Evolutionary conservation across 2,329 filamentous ascomycete species (phyloP).

Genomic region (Aspergillus sp.): DNA sequence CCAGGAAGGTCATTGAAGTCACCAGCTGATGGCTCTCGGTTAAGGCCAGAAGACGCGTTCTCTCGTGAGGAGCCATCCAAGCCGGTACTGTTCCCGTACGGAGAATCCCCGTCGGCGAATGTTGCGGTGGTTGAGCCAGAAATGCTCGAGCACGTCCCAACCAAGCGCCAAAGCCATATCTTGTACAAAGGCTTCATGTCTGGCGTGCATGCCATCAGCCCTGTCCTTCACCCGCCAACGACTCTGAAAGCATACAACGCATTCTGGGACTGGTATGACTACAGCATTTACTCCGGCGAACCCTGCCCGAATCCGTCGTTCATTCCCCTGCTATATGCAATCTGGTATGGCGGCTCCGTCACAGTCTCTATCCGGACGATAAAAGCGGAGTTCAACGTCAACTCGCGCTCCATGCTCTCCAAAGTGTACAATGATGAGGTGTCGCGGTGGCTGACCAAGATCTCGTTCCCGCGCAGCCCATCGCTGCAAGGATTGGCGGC

Average conservation of each 20-base stretch:
- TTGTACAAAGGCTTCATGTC: slow-evolving; percentile 40
- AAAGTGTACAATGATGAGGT: slow-evolving; percentile 35
- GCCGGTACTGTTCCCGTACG: slow-evolving; percentile 28
- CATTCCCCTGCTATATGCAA: slow-evolving; percentile 37
- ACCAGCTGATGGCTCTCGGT: slow-evolving; percentile 9
- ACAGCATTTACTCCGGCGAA: slow-evolving; percentile 26
- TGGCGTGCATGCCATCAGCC: slow-evolving; percentile 37
- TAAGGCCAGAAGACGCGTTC: slow-evolving; percentile 4
- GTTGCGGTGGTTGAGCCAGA: slow-evolving; percentile 28
- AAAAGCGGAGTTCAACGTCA: slow-evolving; percentile 30
- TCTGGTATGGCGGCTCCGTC: slow-evolving; percentile 41
- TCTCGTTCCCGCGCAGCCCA: slow-evolving; percentile 37
- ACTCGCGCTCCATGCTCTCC: slow-evolving; percentile 28
- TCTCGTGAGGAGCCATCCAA: slow-evolving; percentile 24
- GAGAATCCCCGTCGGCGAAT: slow-evolving; percentile 25
- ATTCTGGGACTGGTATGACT: slow-evolving; percentile 40
- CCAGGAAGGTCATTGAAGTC: slow-evolving; percentile 13
- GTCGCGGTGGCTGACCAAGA: slow-evolving; percentile 33
- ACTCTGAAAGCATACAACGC: slow-evolving; percentile 32
- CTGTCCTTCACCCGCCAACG: slow-evolving; percentile 36
- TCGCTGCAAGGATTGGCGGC: slow-evolving; percentile 38
- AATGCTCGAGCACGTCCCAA: slow-evolving; percentile 34
- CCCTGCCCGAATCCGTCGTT: slow-evolving; percentile 33
- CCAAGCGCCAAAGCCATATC: slow-evolving; percentile 37
- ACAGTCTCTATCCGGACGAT: slow-evolving; percentile 35